Base-by-base conservation (phyloP, 2,329 filamentous ascomycete species). In the Talaromyces verruculosus region DNA sequence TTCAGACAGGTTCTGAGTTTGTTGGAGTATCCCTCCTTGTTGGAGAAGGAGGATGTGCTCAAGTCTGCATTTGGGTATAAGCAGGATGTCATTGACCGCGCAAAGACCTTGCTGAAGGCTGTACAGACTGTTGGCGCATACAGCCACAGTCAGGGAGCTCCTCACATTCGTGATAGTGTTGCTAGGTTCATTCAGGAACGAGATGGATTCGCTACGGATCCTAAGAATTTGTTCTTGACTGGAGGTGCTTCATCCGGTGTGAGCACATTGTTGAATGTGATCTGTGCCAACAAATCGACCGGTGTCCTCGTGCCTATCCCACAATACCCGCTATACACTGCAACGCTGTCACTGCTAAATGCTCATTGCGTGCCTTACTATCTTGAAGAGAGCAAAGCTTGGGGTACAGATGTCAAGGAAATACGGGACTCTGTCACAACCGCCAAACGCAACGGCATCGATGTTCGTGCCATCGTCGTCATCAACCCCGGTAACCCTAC, bases 401-500 rank as follows among this genome's bases (percentile, higher is more conserved):
- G 95, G 95, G 91, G 91, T 68, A 98, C 94, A 58, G 90, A 96
- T 75, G 81, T 97, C 49, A 83, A 85, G n/a, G 86, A 87, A 55
- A 95, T 99, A 79, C 88, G 87, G 71, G 77, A 85, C 45, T 85
- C 93, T 1, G 87, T 95, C 75, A 84, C 88, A 65, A 88, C 91
- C 76, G 94, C 93, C 69, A 87, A 89, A 76, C 81, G 83, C 63
- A 86, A 91, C 62, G 93, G 93, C 68, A 89, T 89, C 67, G 93
- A 98, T 72, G 91, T 97, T 63, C 92, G 93, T 73, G 91, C 92
- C 72, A 93, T 99, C 72, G 94, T 95, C 71, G 90, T 99, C 73
- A 99, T 99, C 84, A 99, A 99, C 85, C 95, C 95, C 0, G 95
- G 95, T 67, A 99, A 99, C 82, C 95, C 95, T 3, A 99, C 95